Conservation (phyloP, 164 flowering plant genomes). For the Magnolia changhungtana region DNA sequence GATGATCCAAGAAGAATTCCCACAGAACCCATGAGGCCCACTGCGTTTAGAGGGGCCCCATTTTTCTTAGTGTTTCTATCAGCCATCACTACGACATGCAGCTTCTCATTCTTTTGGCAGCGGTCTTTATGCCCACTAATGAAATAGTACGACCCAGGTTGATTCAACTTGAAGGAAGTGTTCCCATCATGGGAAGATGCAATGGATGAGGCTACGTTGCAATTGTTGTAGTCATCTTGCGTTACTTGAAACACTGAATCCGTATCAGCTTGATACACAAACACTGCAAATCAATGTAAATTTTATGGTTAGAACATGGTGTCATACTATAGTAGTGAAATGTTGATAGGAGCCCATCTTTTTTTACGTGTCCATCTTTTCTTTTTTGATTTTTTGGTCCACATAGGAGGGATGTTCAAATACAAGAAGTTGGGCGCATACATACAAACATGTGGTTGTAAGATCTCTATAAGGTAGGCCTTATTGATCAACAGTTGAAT, state of each 20-base stretch:
- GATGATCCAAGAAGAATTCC: constrained; percentile 48
- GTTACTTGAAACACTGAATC: constrained; percentile 75
- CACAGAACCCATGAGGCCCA: constrained; percentile 24
- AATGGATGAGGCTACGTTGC: constrained; percentile 50
- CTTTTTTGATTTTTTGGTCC: too few relatives aligned
- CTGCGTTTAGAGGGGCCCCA: constrained; percentile 33
- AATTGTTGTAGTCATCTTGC: constrained; percentile 48
- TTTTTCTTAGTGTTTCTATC: constrained; percentile 31
- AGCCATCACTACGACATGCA: constrained; percentile 64
- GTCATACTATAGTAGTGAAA: neutral
- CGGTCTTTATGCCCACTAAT: constrained; percentile 68
- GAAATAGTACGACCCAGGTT: constrained; percentile 77
- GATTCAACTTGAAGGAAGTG: constrained; percentile 49
- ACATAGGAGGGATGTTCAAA: too few relatives aligned
- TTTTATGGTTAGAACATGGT: neutral
- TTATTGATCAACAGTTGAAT: too few relatives aligned
- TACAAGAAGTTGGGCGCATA: too few relatives aligned
- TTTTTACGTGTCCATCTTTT: too few relatives aligned
- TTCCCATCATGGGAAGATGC: constrained; percentile 54
- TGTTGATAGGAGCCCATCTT: too few relatives aligned
- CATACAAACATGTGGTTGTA: too few relatives aligned
- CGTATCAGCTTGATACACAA: constrained; percentile 42
- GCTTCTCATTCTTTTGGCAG: constrained; percentile 72
- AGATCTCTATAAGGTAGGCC: too few relatives aligned
- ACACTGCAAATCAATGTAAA: constrained; percentile 41